Conservation (phyloP, 2,329 filamentous ascomycete genomes). For the Fusarium drepaniforme region DNA sequence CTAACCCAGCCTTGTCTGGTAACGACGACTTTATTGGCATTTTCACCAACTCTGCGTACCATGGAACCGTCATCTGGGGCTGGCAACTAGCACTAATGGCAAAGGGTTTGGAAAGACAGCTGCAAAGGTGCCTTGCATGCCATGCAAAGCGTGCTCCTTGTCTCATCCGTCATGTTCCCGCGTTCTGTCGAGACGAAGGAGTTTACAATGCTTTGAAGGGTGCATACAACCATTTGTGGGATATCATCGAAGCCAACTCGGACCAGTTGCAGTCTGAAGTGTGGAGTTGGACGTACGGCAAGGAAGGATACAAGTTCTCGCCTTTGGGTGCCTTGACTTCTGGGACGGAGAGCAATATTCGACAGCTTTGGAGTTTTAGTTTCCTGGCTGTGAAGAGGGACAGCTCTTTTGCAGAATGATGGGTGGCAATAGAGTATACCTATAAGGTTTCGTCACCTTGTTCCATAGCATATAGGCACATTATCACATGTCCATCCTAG, state of each 20-base stretch:
- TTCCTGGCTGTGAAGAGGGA: constrained; percentile 35
- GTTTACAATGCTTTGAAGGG: constrained; percentile 59
- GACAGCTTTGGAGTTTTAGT: constrained; percentile 37
- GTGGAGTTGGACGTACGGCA: constrained; percentile 70
- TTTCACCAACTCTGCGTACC: constrained; percentile 68
- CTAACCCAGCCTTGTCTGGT: constrained; percentile 70
- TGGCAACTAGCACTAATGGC: constrained; percentile 77
- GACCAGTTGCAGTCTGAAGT: constrained; percentile 67
- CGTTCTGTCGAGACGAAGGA: constrained; percentile 61
- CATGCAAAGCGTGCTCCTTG: background rate
- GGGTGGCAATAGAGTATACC: background rate
- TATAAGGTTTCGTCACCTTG: background rate
- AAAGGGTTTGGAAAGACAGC: constrained; percentile 67
- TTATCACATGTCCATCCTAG: too few relatives aligned
- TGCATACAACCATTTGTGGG: constrained; percentile 72
- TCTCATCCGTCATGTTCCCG: constrained; percentile 44
- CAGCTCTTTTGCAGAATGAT: background rate
- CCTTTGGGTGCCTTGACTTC: constrained; percentile 36
- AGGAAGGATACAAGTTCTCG: constrained; percentile 30
- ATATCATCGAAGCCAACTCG: constrained; percentile 68
- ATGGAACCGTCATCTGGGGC: constrained; percentile 74
- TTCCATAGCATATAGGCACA: too few relatives aligned
- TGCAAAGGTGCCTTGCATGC: constrained; percentile 60
- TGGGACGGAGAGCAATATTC: constrained; percentile 33
- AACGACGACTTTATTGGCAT: constrained; percentile 60